Evolutionary conservation across 208 protist genomes (phyloP).

Genomic region (Acanthamoeba triangularis): DNA sequence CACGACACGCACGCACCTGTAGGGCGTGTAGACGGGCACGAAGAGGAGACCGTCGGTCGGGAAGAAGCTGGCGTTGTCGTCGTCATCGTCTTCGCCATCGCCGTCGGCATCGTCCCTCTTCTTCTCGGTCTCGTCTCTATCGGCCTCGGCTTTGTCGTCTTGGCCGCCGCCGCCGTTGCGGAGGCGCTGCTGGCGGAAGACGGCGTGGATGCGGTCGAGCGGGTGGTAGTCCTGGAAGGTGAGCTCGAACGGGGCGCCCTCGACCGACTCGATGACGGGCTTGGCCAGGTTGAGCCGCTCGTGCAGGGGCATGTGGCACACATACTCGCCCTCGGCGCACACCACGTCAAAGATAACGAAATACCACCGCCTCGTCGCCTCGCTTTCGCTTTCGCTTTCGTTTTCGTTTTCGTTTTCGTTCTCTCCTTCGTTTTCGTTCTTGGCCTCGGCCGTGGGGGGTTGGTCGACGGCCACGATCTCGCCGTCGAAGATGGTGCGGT

Average conservation of each 20-base stretch:
- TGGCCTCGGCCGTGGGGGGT: neutral
- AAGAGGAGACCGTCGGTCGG: slow-evolving; percentile 54
- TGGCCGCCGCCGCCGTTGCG: neutral
- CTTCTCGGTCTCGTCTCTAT: neutral
- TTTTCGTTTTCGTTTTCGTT: neutral
- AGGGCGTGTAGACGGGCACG: slow-evolving; percentile 60
- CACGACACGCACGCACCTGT: slow-evolving; percentile 25
- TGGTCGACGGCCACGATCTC: neutral
- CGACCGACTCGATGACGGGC: neutral
- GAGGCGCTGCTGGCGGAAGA: neutral
- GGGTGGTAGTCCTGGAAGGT: slow-evolving; percentile 37
- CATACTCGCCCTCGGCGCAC: slow-evolving; percentile 39
- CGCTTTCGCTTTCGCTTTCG: neutral
- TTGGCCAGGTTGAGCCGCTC: slow-evolving; percentile 56
- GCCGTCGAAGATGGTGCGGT: slow-evolving; percentile 48
- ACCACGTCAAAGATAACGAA: slow-evolving; percentile 62
- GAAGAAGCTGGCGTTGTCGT: slow-evolving; percentile 16
- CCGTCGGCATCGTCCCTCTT: neutral
- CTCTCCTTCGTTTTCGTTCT: neutral
- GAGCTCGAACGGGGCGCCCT: slow-evolving; percentile 20
- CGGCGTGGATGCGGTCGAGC: slow-evolving; percentile 25
- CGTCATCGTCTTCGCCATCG: neutral
- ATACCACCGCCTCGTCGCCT: neutral
- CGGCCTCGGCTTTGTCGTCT: no score
- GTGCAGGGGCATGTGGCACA: slow-evolving; percentile 64